Evolutionary conservation across 1,139 yeast genomes (phyloP).

Genomic region (Hansenula sp.): DNA sequence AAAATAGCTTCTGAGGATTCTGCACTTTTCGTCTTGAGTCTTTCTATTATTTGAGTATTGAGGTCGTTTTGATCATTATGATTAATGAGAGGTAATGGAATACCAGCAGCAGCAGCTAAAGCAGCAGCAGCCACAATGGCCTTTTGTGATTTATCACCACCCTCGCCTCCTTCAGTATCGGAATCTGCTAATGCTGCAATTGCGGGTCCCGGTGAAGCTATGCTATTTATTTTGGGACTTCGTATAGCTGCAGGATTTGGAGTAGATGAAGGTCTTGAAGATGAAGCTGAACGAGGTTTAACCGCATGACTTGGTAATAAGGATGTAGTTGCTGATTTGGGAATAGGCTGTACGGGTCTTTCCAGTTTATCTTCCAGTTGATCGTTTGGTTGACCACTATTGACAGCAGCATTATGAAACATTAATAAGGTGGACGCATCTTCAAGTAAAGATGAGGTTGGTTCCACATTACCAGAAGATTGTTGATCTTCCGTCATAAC

Average conservation of each 20-base stretch:
- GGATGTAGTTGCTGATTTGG: conserved; percentile 5
- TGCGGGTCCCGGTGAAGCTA: conserved; percentile 46
- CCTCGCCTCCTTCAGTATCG: conserved; percentile 8
- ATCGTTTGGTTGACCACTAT: conserved; percentile 2
- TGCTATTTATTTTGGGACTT: conserved; percentile 17
- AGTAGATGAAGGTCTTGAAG: conserved; percentile 6
- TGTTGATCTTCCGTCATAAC: conserved; percentile 1
- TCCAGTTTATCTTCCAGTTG: conserved; percentile 4
- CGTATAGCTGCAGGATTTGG: conserved; percentile 10
- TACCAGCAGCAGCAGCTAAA: conserved; percentile 65
- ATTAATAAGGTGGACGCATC: conserved; percentile 64
- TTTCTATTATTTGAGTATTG: conserved; percentile 4
- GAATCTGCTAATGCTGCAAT: conserved; percentile 38
- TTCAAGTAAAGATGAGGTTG: conserved; percentile 35
- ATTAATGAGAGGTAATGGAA: conserved; percentile 46
- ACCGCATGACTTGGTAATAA: conserved; percentile 2
- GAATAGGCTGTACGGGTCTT: conserved; percentile 1
- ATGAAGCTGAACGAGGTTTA: not conserved
- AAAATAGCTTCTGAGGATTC: not conserved
- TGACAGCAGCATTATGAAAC: conserved; percentile 58
- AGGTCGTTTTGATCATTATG: conserved; percentile 1
- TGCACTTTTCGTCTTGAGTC: conserved; percentile 1
- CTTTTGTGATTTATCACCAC: conserved; percentile 32
- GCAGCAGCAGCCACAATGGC: conserved; percentile 71
- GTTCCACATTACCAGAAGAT: conserved; percentile 2